Evolutionary conservation across 305 asterid species (phyloP).

Genomic region (Fraxinus sp.): DNA sequence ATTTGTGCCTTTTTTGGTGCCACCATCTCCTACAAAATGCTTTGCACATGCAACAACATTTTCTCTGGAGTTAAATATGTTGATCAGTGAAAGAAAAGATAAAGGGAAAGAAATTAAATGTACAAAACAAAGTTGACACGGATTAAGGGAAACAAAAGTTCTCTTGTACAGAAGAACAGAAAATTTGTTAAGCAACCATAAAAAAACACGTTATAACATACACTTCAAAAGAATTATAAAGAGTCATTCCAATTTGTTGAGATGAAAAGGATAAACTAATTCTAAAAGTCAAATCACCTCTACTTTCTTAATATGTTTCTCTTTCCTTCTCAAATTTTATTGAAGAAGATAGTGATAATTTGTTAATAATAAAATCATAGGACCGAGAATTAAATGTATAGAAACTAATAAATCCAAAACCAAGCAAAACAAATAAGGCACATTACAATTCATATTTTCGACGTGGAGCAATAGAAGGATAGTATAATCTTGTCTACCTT

Average conservation of each 20-base stretch:
- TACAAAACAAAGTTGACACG: constrained; percentile 3
- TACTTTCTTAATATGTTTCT: not conserved
- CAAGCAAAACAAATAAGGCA: not conserved
- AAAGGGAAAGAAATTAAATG: constrained; percentile 15
- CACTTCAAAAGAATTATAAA: not conserved
- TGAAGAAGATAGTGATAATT: not conserved
- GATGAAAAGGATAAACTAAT: not conserved
- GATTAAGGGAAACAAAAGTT: constrained; percentile 2
- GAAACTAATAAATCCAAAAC: not conserved
- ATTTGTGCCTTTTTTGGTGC: constrained; percentile 42
- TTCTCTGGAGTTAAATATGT: constrained; percentile 33
- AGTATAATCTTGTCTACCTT: constrained; percentile 29
- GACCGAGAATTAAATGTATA: not conserved
- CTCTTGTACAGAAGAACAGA: not conserved
- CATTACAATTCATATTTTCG: not conserved
- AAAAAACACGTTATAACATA: not conserved
- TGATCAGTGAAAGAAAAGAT: constrained; percentile 13
- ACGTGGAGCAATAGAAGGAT: constrained; percentile 15
- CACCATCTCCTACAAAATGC: constrained; percentile 61
- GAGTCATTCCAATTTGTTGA: not conserved
- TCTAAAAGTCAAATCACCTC: not conserved
- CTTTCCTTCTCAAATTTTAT: not conserved
- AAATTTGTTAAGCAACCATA: not conserved
- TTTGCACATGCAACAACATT: constrained; percentile 54
- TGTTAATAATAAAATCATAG: not conserved